Base-by-base conservation (phyloP, 2,329 filamentous ascomycete species). In the Tolypocladium endophyticum region DNA sequence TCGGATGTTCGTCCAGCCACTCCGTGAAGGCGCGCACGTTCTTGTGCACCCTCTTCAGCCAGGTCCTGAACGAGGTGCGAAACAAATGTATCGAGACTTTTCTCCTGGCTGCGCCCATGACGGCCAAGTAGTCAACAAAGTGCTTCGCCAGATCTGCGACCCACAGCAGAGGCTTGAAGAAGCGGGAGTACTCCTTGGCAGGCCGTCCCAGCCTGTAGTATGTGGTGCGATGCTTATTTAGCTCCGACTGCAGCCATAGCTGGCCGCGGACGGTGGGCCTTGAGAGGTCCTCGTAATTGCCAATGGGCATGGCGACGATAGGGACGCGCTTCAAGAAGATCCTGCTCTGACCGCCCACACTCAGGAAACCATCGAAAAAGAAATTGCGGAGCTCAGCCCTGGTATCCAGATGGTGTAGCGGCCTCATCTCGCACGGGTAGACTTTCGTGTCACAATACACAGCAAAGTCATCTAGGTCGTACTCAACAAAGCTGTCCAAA, bases 121-220 rank as follows among this genome's bases (percentile, higher is more conserved):
- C 56, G 3, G 72, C 69, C 55, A 88, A 75, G 64, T 81, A 94
- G 62, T 92, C 87, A 1, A 92, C 77, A 30, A 88, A 80, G 65
- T 91, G 85, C 67, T 92, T 93, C 0, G 82, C 79, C 0, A 94
- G 74, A 58, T 87, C 80, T 0, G 84, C 87, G 1, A 92, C 71
- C 89, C 89, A 94, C 0, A 86, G 61, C 62, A 91, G 93, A 0
- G 83, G 79, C 0, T 72, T 56, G 61, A 86, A 81, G 65, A 87
- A 92, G 2, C 83, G 73, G 14, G 61, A 62, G 66, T 94, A 95
- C 43, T 86, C 84, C 0, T 62, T 35, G 0, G 84, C 76, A 0
- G 90, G 87, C 0, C 58, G 69, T 2, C 69, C 69, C 0, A 95
- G 71, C 12, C 78, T 78, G 67, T 92, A 94, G 76, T 86, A 93